Conservation (phyloP, 2,329 filamentous ascomycete species). For the Calonectria hongkongensis region DNA sequence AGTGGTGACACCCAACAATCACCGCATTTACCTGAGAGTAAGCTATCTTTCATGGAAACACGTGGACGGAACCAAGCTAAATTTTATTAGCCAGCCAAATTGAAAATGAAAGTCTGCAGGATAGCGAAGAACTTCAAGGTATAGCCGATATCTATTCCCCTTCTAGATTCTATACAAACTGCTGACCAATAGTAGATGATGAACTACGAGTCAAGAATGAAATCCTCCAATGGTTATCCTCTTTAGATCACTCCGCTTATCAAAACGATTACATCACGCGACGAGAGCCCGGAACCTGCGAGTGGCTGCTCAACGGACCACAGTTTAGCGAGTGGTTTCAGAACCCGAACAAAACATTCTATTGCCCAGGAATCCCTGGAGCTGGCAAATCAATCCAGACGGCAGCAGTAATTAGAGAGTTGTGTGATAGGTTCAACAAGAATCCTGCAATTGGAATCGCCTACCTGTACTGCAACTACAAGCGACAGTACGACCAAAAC, state of each 20-base stretch:
- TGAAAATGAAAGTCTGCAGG: background rate
- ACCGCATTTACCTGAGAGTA: background rate
- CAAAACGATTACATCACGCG: background rate
- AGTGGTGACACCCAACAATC: background rate
- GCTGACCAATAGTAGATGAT: background rate
- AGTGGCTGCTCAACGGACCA: background rate
- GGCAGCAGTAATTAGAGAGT: background rate
- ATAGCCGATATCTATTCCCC: background rate
- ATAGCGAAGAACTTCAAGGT: background rate
- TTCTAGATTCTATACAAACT: background rate
- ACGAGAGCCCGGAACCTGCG: background rate
- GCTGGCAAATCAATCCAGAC: background rate
- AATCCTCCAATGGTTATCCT: background rate
- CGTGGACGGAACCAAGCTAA: background rate
- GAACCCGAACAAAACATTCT: background rate
- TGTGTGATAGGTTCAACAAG: background rate
- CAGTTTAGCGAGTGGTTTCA: background rate
- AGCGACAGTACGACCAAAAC: background rate
- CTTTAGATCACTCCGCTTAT: background rate
- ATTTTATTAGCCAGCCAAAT: background rate
- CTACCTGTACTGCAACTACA: background rate
- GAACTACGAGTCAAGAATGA: background rate
- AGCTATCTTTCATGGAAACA: background rate
- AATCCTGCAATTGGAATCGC: background rate
- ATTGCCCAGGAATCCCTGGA: background rate